Evolutionary conservation across 108 stramenopile species (phyloP), one percentile per base, ranked within the genome.

Genomic region (Nitzschia putrida): DNA sequence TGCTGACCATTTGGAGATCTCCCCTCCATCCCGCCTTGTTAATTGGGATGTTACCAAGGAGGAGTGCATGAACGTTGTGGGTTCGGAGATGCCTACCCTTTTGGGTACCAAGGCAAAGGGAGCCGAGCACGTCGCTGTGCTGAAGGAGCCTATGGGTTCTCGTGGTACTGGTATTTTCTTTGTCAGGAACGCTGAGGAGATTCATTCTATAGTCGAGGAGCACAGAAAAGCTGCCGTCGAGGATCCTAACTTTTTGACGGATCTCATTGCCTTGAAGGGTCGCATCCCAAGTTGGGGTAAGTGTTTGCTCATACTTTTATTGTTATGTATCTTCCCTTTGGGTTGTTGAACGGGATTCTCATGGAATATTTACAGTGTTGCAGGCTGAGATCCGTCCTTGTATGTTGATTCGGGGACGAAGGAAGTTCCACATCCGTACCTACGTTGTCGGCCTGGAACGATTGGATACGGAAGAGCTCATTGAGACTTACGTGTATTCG

Each of bases 201-300:
- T 85, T 57, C 77, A 80, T 57, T 47, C 53, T 4, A 75, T 85
- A 14, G 69, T 85, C 22, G 76, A 78, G n/a, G 45, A 66, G 34
- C 72, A 85, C 53, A 73, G 76, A 24, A 66, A 85, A 52, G 49
- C 69, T 50, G 80, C 83, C 16, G 39, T 64, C 23, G 77, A 64
- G 40, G 76, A 77, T 24, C 56, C 50, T 4, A 73, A 64, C 18
- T 80, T 80, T 22, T 49, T 85, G 42, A 77, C 79, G 47, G 67
- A 72, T 16, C 29, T 85, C 34, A 85, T 85, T 45, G 77, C 63
- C 8, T 18, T 59, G 20, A 85, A 85, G 63, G 80, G 80, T 53
- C 69, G 84, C 11, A 85, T 85, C 57, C 84, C 84, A 8, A 75
- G 71, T 70, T 85, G 84, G 84, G 84, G 80, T 81, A 66, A 57